Base-by-base conservation (phyloP, 164 flowering plant species). In the Magnolia sinica region DNA sequence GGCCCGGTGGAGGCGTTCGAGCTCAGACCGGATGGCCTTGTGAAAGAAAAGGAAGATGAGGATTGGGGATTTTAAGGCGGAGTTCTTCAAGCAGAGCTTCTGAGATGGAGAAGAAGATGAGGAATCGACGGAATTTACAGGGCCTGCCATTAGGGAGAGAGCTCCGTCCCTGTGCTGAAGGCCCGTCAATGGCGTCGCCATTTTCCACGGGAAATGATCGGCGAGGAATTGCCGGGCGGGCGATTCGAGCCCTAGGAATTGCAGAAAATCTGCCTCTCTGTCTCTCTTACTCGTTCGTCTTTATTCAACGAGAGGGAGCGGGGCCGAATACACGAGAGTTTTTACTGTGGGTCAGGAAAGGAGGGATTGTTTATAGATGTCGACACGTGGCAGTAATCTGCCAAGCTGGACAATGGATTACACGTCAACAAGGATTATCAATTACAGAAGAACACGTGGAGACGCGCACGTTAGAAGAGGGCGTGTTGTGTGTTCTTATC, bases 11-110 rank as follows among this genome's bases (percentile, higher is more conserved):
- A 95, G 88, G 22, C 85, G 85, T 50, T 92, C 98, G 67, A 95
- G 96, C 87, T 91, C 97, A 5, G 88, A 76, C 70, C 91, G 79
- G 61, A 95, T 92, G 1, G 95, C 98, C 68, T 93, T 95, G 82
- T 95, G 99, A 78, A 92, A 94, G 83, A 89, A 88, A 50, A 92
- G 72, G 78, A 94, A 94, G 24, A 94, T 89, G 63, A 89, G 86
- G 73, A 92, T 94, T n/a, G 97, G 97, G 16, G 93, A 89, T 10
- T 65, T 24, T 14, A 37, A 76, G 13, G 81, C 84, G 14, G 86
- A 82, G 70, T 72, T 83, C 76, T 81, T 84, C 72, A 80, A 61
- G 67, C 81, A 71, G 7, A 79, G 10, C 74, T 78, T 83, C 11
- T 71, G 70, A 20, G 80, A 71, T 0, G 76, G 45, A 9, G 78